A percentile compares a stretch with the other conserved stretches of the same genome.
These are phyloP conservation scores for Discostella stelligera DNA, from an alignment of 352 stramenopile species.

Conservation along the genomic window DNA sequence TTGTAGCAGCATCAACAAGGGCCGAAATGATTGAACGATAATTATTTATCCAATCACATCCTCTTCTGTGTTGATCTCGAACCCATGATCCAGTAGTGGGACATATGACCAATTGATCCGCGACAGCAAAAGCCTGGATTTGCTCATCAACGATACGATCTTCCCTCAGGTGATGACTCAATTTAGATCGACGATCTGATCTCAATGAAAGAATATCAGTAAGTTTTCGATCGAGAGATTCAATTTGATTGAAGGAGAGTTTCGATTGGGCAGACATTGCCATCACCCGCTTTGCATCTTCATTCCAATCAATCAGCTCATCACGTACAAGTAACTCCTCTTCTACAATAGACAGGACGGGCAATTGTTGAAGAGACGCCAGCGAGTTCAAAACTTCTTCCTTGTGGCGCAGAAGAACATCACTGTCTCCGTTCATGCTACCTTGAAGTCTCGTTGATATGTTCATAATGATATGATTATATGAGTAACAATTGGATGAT, in stretches of 20 bases:
- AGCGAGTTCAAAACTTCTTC: constrained; percentile 41
- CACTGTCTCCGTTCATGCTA: constrained; percentile 15
- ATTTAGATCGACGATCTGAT: constrained; percentile 34
- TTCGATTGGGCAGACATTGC: constrained; percentile 11
- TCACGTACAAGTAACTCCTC: constrained; percentile 60
- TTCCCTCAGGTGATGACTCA: constrained; percentile 38
- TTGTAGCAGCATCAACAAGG: constrained; percentile 49
- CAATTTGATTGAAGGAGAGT: constrained; percentile 43
- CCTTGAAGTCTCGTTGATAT: constrained; percentile 30
- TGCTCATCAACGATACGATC: constrained; percentile 58
- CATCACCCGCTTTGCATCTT: constrained; percentile 32
- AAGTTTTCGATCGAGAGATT: constrained; percentile 48
- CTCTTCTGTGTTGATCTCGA: constrained; percentile 41
- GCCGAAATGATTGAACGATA: constrained; percentile 55
- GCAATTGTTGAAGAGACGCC: constrained; percentile 46
- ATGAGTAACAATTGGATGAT: constrained; percentile 50
- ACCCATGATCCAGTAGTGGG: constrained; percentile 31
- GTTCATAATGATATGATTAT: constrained; percentile 58
- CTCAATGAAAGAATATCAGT: constrained; percentile 42
- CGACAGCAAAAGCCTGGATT: constrained; percentile 58
- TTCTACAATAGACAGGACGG: constrained; percentile 62
- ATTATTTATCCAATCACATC: constrained; percentile 64
- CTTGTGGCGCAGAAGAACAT: constrained; percentile 36
- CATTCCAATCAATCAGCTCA: constrained; percentile 63
- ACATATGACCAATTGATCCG: constrained; percentile 49